Conservation (phyloP, 169 alveolate species). For the Fabrea salina region DNA sequence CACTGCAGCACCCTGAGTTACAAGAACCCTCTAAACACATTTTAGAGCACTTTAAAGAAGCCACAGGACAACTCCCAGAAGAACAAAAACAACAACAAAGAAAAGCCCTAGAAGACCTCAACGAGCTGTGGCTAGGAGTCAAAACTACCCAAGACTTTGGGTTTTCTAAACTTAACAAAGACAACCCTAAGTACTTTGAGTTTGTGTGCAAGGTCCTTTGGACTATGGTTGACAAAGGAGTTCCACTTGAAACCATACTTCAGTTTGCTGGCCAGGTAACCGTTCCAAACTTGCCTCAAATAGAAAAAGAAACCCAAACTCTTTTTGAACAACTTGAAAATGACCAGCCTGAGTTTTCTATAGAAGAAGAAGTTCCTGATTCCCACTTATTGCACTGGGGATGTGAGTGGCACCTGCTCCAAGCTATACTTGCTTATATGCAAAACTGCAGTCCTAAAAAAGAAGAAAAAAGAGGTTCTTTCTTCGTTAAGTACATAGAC, state of each 20-base stretch:
- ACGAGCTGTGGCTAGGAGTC: constrained; percentile 50
- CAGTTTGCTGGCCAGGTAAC: constrained; percentile 6
- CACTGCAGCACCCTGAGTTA: constrained; percentile 12
- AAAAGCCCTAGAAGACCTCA: constrained; percentile 13
- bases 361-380: too few relatives aligned
- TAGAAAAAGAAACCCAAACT: constrained; percentile 23
- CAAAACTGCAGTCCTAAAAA: not conserved
- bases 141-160: constrained; percentile 32
- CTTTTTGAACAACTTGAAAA: not conserved
- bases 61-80: constrained; percentile 16
- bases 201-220: constrained; percentile 48
- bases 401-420: not conserved
- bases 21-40: not conserved
- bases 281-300: constrained; percentile 16
- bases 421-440: not conserved
- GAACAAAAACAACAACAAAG: constrained; percentile 38
- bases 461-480: not conserved
- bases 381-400: not conserved
- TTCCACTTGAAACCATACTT: constrained; percentile 27
- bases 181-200: constrained; percentile 46
- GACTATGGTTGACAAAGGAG: constrained; percentile 48
- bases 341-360: not conserved
- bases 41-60: not conserved
- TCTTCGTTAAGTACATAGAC: constrained; percentile 5
- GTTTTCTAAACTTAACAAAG: constrained; percentile 28